phyloP scores from a whole-genome alignment of 176 grass and related monocot species.

The Phyllostachys edulis region DNA sequence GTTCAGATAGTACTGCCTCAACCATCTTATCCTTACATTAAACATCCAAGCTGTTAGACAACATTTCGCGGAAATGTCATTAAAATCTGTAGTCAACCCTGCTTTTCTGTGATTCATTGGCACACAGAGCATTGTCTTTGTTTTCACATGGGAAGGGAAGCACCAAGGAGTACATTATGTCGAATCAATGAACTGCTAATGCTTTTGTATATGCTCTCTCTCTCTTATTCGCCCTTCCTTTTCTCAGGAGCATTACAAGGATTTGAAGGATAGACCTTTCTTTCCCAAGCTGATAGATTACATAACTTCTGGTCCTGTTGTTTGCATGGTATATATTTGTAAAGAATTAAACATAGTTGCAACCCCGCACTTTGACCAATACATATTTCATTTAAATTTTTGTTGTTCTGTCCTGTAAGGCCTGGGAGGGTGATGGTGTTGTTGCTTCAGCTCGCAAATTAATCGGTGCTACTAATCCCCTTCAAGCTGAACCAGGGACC shows the following conservation, averaged over 20 bases:
- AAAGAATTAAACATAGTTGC: slow-evolving; percentile 1
- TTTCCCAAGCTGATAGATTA: slow-evolving; percentile 75
- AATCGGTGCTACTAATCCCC: slow-evolving; percentile 90
- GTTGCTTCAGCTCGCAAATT: slow-evolving; percentile 93
- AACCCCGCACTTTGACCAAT: background rate
- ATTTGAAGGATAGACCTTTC: slow-evolving; percentile 84
- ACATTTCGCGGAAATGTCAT: background rate
- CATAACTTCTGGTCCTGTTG: slow-evolving; percentile 95
- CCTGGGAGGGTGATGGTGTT: slow-evolving; percentile 86
- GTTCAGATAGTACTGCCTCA: background rate
- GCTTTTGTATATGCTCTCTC: background rate
- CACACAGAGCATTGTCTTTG: background rate
- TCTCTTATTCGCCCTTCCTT: slow-evolving; percentile 1
- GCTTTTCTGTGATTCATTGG: background rate
- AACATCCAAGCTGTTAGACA: background rate
- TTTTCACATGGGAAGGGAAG: slow-evolving; percentile 5
- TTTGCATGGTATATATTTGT: slow-evolving; percentile 82
- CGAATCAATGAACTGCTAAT: background rate
- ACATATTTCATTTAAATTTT: background rate
- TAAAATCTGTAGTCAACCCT: background rate
- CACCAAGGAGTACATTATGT: background rate
- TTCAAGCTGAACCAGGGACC: slow-evolving; percentile 94
- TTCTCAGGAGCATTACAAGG: slow-evolving; percentile 92
- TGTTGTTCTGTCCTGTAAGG: slow-evolving; percentile 46
- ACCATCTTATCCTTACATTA: background rate